These are phyloP conservation scores for Porphyridium purpureum DNA, from an alignment of 23 red algal genomes.

Conservation along the genomic window DNA sequence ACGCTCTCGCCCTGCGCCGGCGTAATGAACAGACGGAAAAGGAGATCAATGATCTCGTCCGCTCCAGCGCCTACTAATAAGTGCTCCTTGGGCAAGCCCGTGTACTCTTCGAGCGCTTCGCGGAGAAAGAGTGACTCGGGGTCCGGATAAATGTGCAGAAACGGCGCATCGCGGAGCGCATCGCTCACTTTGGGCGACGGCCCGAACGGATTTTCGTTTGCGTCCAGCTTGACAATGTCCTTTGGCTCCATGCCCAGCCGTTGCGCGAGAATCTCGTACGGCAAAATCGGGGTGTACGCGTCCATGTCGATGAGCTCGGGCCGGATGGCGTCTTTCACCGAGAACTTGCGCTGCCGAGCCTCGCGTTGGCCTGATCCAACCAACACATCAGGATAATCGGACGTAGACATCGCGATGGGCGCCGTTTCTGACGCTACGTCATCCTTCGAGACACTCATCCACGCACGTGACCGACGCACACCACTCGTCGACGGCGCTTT, in stretches of 20 bases:
- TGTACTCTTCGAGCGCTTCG: conserved; percentile 55
- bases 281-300: conserved; percentile 85
- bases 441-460: no score
- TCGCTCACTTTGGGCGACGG: conserved; percentile 33
- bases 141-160: conserved; percentile 94
- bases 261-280: conserved; percentile 71
- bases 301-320: conserved; percentile 39
- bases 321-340: conserved; percentile 19
- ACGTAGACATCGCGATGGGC: no score
- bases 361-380: no score
- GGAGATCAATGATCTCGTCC: conserved; percentile 90
- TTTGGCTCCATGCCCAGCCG: conserved; percentile 28
- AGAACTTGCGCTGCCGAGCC: background rate
- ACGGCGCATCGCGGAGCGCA: conserved; percentile 36
- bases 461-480: no score
- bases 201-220: conserved; percentile 98
- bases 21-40: conserved; percentile 73
- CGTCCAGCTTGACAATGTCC: conserved; percentile 94
- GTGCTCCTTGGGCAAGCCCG: conserved; percentile 32
- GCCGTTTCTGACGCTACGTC: no score
- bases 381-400: no score
- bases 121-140: conserved; percentile 54
- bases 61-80: conserved; percentile 78
- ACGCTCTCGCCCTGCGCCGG: conserved; percentile 36
- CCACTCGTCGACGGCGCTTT: no score